Conservation (phyloP, 495 filamentous ascomycete genomes). For the Amorphotheca resinae region DNA sequence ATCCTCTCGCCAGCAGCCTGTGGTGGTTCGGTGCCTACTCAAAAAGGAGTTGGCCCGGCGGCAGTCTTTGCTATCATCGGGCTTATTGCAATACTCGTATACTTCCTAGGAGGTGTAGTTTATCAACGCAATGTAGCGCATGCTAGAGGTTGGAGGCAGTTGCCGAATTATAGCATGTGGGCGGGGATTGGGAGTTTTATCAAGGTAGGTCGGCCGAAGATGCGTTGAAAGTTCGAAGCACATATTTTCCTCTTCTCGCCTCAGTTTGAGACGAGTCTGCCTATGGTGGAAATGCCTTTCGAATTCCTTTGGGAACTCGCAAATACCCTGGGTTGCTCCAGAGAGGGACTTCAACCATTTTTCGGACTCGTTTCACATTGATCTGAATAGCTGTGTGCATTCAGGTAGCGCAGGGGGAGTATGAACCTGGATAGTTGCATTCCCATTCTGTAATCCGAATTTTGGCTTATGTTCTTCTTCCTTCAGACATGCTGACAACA, state of each 20-base stretch:
- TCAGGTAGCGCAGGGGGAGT: too few relatives aligned
- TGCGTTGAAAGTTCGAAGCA: constrained; percentile 10
- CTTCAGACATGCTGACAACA: constrained; percentile 8
- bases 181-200: constrained; percentile 73
- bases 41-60: constrained; percentile 61
- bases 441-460: too few relatives aligned
- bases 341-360: too few relatives aligned
- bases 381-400: too few relatives aligned
- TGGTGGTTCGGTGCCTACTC: constrained; percentile 46
- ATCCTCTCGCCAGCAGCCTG: constrained; percentile 81
- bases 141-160: constrained; percentile 86
- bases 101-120: constrained; percentile 82
- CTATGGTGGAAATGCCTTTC: constrained; percentile 20
- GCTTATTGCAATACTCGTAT: constrained; percentile 72
- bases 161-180: constrained; percentile 92
- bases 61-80: constrained; percentile 90
- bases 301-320: too few relatives aligned
- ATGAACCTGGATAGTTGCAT: too few relatives aligned
- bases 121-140: constrained; percentile 94
- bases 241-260: constrained; percentile 13
- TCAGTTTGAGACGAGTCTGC: constrained; percentile 19
- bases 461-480: too few relatives aligned
- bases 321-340: too few relatives aligned
- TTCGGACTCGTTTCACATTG: too few relatives aligned
- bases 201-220: constrained; percentile 47